Evolutionary conservation across 2,329 filamentous ascomycete genomes (phyloP).

Genomic region (Botrytis hyacinthi): DNA sequence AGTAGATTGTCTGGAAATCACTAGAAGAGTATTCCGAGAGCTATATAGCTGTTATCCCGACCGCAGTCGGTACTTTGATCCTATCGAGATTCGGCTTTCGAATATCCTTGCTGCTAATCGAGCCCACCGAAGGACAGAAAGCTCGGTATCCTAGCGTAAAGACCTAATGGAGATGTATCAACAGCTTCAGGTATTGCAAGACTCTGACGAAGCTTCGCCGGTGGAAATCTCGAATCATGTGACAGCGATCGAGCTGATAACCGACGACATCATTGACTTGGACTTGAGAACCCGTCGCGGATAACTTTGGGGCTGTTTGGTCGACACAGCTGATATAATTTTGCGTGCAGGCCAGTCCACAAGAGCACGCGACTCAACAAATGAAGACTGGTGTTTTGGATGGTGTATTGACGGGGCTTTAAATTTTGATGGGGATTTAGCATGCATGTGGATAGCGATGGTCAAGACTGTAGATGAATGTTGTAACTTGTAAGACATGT

Average conservation of each 20-base stretch:
- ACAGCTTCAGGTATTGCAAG: neutral
- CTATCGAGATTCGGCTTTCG: neutral
- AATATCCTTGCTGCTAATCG: neutral
- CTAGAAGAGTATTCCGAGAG: neutral
- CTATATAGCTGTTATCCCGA: neutral
- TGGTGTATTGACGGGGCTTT: neutral
- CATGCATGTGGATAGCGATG: neutral
- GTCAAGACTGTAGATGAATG: neutral
- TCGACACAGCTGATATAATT: neutral
- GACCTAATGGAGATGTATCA: neutral
- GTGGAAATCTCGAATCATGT: neutral
- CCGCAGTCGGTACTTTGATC: neutral
- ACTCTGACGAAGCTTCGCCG: neutral
- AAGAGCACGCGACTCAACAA: neutral
- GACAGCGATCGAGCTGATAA: neutral
- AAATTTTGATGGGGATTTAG: neutral
- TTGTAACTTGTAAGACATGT: neutral
- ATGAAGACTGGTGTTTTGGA: neutral
- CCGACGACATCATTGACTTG: neutral
- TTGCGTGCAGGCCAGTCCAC: neutral
- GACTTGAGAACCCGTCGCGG: neutral
- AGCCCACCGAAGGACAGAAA: neutral
- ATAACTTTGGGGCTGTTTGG: neutral
- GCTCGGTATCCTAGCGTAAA: neutral
- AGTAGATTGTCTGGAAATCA: neutral